These are phyloP conservation scores for Plasmodium reichenowi DNA, from an alignment of 169 alveolate species.

Conservation along the genomic window DNA sequence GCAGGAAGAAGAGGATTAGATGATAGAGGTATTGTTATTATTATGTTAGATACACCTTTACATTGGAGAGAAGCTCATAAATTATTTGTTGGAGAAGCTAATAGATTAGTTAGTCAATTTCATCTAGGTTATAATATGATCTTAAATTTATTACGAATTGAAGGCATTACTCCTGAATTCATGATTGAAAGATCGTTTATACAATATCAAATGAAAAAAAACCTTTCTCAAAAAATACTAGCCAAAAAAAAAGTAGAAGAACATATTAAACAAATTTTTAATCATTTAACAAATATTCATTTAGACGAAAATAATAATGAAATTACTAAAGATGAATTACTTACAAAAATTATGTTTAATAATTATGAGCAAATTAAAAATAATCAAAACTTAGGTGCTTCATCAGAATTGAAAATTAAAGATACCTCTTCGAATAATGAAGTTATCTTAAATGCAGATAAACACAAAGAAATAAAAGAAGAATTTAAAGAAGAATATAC, in stretches of 20 bases:
- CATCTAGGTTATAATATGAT: constrained; percentile 97
- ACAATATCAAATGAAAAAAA: constrained; percentile 95
- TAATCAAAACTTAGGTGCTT: background rate
- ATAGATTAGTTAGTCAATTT: constrained; percentile 95
- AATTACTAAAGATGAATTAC: constrained; percentile 77
- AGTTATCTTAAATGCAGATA: background rate
- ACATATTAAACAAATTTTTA: constrained; percentile 77
- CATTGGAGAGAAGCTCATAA: constrained; percentile 95
- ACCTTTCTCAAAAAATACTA: constrained; percentile 80
- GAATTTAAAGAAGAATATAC: background rate
- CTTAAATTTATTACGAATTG: constrained; percentile 96
- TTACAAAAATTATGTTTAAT: constrained; percentile 78
- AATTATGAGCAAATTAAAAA: constrained; percentile 22
- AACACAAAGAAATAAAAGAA: background rate
- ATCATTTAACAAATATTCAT: constrained; percentile 10
- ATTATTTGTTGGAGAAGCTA: constrained; percentile 93
- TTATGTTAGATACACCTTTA: constrained; percentile 93
- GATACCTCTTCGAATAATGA: background rate
- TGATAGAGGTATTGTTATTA: constrained; percentile 96
- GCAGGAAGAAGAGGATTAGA: constrained; percentile 99
- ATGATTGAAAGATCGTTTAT: constrained; percentile 96
- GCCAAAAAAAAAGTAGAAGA: constrained; percentile 85
- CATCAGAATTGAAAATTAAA: background rate
- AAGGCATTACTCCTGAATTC: constrained; percentile 96
- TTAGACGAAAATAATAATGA: constrained; percentile 80